Evolutionary conservation across 345 rosid species (phyloP), one percentile per base, ranked within the genome.

Genomic region (Psidium guajava): DNA sequence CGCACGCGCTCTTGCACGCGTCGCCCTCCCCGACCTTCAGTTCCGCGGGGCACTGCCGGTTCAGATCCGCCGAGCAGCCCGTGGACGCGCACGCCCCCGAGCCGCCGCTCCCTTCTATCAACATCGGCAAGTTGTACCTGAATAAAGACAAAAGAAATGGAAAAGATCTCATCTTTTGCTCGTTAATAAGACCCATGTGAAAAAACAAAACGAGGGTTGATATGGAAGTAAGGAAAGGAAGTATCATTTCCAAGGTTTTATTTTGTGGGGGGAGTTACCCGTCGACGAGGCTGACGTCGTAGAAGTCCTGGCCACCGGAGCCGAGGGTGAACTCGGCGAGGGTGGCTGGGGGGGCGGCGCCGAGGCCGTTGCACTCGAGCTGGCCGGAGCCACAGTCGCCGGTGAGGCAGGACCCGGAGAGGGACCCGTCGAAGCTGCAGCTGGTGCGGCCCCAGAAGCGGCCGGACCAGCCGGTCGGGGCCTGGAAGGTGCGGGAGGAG

Each of bases 1-100:
- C 94, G 80, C 99, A 96, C 86, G 99, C 99, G 91, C 99, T 96
- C 86, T 92, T 96, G 87, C 99, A 96, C 58, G 96, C 99, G 83
- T 88, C 89, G 0, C 97, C 98, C 3, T 91, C 92, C 4, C 96
- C 96, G 3, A 87, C 92, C 58, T 88, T 89, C 54, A 97, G 90
- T 89, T 97, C 99, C 20, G 90, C 81, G 5, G 99, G 99, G 83
- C 99, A 97, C 85, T 88, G 95, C 28, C 36, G 87, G 95, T 96
- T 97, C 69, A 97, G 90, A 84, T 97, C 98, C 42, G 94, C 52
- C 25, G 88, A 85, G 86, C 99, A 97, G 0, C 99, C 99, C 2
- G 98, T 97, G 3, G 96, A 84, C 22, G 93, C 91, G 64, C 99
- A 97, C 51, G 81, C 82, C 4, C 99, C 99, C 82, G 98, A 91